Evolutionary conservation across 805 yeast genomes (phyloP).

Genomic region (Candida xiaguanensis): DNA sequence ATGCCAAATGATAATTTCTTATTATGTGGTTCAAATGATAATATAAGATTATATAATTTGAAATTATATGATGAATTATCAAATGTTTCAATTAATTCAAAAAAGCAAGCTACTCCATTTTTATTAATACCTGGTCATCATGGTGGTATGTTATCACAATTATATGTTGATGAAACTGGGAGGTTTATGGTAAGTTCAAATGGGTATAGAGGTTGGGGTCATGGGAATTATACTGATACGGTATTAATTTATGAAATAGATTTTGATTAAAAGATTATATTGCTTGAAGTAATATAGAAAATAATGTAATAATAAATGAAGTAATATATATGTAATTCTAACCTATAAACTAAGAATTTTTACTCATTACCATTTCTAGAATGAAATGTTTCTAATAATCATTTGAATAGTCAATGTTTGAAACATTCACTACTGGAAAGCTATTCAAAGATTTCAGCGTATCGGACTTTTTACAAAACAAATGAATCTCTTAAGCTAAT

Average conservation of each 20-base stretch:
- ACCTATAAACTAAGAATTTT: too few relatives aligned
- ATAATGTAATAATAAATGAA: background rate
- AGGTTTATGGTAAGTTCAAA: constrained; percentile 86
- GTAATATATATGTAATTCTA: background rate
- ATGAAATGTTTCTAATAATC: too few relatives aligned
- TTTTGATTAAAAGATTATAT: constrained; percentile 20
- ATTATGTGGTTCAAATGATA: constrained; percentile 86
- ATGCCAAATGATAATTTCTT: constrained; percentile 79
- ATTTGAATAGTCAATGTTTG: too few relatives aligned
- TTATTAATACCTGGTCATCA: constrained; percentile 94
- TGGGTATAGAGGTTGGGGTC: constrained; percentile 94
- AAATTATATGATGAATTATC: constrained; percentile 37
- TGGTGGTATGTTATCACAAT: constrained; percentile 79
- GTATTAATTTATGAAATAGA: constrained; percentile 79
- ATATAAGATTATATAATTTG: constrained; percentile 81
- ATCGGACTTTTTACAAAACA: too few relatives aligned
- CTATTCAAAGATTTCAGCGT: too few relatives aligned
- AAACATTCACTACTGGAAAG: too few relatives aligned
- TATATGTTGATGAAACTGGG: constrained; percentile 82
- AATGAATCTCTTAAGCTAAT: too few relatives aligned
- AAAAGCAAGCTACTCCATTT: constrained; percentile 62
- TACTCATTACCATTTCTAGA: too few relatives aligned
- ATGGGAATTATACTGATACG: constrained; percentile 74
- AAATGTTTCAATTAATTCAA: constrained; percentile 20
- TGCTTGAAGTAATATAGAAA: constrained; percentile 2